phyloP scores from a whole-genome alignment of 495 filamentous ascomycete species.

The Baudoinia panamericana region DNA sequence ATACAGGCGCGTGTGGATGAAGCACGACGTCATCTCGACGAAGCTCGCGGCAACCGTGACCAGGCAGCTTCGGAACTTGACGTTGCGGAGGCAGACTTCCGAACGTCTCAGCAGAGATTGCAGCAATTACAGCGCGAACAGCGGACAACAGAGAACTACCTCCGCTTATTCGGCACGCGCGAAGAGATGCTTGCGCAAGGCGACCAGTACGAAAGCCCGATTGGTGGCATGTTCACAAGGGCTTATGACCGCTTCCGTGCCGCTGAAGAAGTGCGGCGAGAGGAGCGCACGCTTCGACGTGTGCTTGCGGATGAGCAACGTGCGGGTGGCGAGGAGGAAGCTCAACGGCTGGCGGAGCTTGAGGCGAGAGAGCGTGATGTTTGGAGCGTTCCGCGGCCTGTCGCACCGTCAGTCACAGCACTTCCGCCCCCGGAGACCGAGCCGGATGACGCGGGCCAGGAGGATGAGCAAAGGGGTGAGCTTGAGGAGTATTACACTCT shows the following conservation, averaged over 20 bases:
- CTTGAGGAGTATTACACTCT: conserved; percentile 19
- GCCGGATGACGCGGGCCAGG: not conserved
- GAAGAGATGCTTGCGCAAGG: conserved; percentile 29
- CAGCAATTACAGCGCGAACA: conserved; percentile 24
- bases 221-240: conserved; percentile 29
- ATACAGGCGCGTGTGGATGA: conserved; percentile 18
- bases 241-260: conserved; percentile 25
- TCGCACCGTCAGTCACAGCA: not conserved
- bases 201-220: conserved; percentile 32
- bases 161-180: conserved; percentile 29
- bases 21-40: conserved; percentile 13
- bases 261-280: conserved; percentile 25
- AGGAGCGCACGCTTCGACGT: conserved; percentile 18
- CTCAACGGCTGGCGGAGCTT: conserved; percentile 4
- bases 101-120: conserved; percentile 13
- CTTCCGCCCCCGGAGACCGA: no score
- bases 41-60: conserved; percentile 16
- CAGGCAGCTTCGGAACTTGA: conserved; percentile 20
- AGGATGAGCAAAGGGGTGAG: conserved; percentile 4
- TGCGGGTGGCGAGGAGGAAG: conserved; percentile 10
- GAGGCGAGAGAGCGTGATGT: conserved; percentile 13
- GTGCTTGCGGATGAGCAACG: conserved; percentile 20
- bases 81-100: conserved; percentile 15
- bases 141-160: conserved; percentile 23
- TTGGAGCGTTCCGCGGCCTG: conserved; percentile 16